Base-by-base conservation (phyloP, 768 basidiomycete species). In the Coprinopsis sp. region DNA sequence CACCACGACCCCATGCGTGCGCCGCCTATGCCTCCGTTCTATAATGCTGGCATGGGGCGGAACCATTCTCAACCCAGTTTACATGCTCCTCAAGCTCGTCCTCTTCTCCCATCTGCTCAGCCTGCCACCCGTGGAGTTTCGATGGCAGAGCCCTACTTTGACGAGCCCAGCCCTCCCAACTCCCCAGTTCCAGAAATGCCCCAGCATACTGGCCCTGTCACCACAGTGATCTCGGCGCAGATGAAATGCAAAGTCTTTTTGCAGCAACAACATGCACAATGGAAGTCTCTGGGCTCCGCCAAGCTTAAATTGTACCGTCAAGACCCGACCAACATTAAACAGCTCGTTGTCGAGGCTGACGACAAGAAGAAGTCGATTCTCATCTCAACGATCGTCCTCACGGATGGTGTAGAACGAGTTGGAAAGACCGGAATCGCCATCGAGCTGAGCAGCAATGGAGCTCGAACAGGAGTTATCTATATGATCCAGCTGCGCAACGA, bases 201-300 rank as follows among this genome's bases (percentile, higher is more conserved):
- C 1, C 68, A 68, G 23, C 60, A 73, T 6, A 62, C 75, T 7
- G 91, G 85, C 3, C 90, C 92, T 1, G 77, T 85, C 27, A 82
- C 80, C 25, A 86, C 90, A 4, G 71, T 80, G 10, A 72, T 98
- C 51, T 80, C 88, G 7, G 91, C 89, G 11, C 83, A 91, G 59
- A 95, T 93, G 90, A 93, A 94, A 63, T 97, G 95, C 78, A 99
- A 98, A 65, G 85, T 97, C 19, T 99, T 98, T 69, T 71, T 96
- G 37, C 85, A 98, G 60, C 92, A 95, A 58, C 82, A 90, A 28
- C 94, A 97, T 60, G 85, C 87, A n/a, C 91, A 95, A 62, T 99
- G 96, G 96, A 99, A 96, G 69, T 83, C 89, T 1, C 73, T 98
- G 46, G 96, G 96, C 2, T 72, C 86, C 8, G 92, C 91, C 12